Percentiles rank a stretch among this genome's conserved stretches.
These are phyloP conservation scores for Testicularia cyperi DNA, from an alignment of 1,284 basidiomycete genomes.

Conservation along the genomic window DNA sequence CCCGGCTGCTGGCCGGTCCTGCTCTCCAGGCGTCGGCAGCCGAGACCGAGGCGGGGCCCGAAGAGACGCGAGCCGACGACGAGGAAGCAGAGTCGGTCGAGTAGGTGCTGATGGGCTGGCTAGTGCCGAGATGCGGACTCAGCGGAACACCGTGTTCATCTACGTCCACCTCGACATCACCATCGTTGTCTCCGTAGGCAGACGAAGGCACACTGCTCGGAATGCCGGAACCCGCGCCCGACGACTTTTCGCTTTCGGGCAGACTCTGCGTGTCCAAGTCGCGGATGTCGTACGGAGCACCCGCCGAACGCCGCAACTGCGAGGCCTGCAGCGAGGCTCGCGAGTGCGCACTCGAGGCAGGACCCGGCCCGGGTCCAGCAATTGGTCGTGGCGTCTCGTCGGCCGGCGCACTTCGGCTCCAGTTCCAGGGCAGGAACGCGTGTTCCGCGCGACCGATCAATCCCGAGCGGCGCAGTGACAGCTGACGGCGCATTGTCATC, in stretches of 20 bases:
- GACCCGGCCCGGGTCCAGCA: slow-evolving; percentile 40
- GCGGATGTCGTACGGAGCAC: slow-evolving; percentile 25
- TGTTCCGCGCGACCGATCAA: slow-evolving; percentile 33
- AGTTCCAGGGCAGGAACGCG: slow-evolving; percentile 31
- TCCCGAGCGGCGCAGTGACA: slow-evolving; percentile 25
- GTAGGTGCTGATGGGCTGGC: slow-evolving; percentile 5
- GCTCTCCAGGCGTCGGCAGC: slow-evolving; percentile 17
- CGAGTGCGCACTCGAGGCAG: slow-evolving; percentile 35
- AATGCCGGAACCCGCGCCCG: slow-evolving; percentile 29
- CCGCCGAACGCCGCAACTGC: slow-evolving; percentile 7
- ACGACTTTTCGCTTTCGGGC: slow-evolving; percentile 32
- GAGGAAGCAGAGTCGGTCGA: slow-evolving; percentile 3
- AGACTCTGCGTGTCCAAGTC: slow-evolving; percentile 32
- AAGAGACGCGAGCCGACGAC: background rate
- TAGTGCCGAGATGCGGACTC: slow-evolving; percentile 26
- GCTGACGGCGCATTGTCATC: slow-evolving; percentile 24
- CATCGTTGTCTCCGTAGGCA: slow-evolving; percentile 36
- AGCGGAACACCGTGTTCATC: slow-evolving; percentile 4
- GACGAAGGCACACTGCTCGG: slow-evolving; percentile 42
- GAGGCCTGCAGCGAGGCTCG: slow-evolving; percentile 21
- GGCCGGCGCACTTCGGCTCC: slow-evolving; percentile 8
- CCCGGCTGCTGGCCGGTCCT: slow-evolving; percentile 11
- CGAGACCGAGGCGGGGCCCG: background rate
- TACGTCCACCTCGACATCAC: slow-evolving; percentile 14
- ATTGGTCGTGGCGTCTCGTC: slow-evolving; percentile 4